Base-by-base conservation (phyloP, 1,284 basidiomycete genomes). In the Ceratorhiza oryzae-sativae region DNA sequence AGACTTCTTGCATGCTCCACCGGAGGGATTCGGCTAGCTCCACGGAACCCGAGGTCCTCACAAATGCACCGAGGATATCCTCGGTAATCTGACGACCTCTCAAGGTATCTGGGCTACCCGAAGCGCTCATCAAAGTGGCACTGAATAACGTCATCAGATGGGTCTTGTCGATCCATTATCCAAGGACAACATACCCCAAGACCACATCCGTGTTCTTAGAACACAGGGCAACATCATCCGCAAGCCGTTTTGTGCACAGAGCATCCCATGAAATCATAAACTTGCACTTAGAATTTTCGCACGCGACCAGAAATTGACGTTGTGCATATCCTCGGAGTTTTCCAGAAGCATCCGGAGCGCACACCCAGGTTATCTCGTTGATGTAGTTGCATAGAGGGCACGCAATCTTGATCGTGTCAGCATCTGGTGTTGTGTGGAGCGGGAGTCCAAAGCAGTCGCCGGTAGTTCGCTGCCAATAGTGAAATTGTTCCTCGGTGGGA, bases 381-480 rank as follows among this genome's bases (percentile, higher is more conserved):
- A 25, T 39, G 13, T 58, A 36, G 12, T 8, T 23, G 34, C 55
- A 58, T 30, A 36, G 41, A 2, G 55, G 55, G n/a, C 55, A 58
- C 10, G 20, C 9, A 15, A 58, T 23, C 9, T 58, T 58, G 36
- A 58, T 41, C 1, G 34, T 41, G n/a, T 58, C 55, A 3, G 55
- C 55, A 18, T 58, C 55, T 36, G 55, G 55, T 2, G 55, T 58
- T 39, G 55, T 58, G 36, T 58, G 36, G 25, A 58, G n/a, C 10
- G 55, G 55, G 34, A 58, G 55, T 12, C 55, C 55, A 15, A 58
- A 58, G 18, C 34, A 58, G 36, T 58, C 55, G n/a, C 55, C 55
- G 1, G 55, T 58, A 8, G 55, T 58, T 5, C 55, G 55, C 32
- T 58, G 55, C 55, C 55, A 58, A 36, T 39, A 20, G 20, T 58